These are phyloP conservation scores for Penicillium hesseltinei DNA, from an alignment of 2,329 filamentous ascomycete species.

Conservation along the genomic window DNA sequence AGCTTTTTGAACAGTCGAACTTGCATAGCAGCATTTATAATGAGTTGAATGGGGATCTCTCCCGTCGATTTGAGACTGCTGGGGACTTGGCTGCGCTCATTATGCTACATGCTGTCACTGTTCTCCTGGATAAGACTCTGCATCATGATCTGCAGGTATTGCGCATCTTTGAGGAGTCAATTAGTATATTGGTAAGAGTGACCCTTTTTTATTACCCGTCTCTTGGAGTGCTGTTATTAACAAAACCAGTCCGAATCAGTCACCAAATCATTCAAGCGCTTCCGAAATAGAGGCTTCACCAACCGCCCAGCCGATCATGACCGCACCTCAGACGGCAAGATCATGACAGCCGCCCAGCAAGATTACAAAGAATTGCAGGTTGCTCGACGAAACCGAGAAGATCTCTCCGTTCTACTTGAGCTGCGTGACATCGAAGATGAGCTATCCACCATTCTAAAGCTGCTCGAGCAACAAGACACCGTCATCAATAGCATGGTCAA, in stretches of 20 bases:
- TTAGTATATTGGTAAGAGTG: constrained; percentile 56
- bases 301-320: constrained; percentile 39
- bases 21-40: constrained; percentile 64
- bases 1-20: constrained; percentile 52
- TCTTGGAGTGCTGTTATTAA: neutral
- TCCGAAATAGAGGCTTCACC: constrained; percentile 58
- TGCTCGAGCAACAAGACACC: constrained; percentile 58
- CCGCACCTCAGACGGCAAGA: constrained; percentile 28
- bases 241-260: constrained; percentile 57
- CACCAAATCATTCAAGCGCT: constrained; percentile 61
- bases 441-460: constrained; percentile 54
- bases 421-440: constrained; percentile 65
- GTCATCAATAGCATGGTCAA: constrained; percentile 46
- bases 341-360: constrained; percentile 33
- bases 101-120: constrained; percentile 60
- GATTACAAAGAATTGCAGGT: constrained; percentile 48
- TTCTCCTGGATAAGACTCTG: constrained; percentile 59
- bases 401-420: constrained; percentile 62
- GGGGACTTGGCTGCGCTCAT: constrained; percentile 63
- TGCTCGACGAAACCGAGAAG: constrained; percentile 60
- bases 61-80: constrained; percentile 60
- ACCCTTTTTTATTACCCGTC: neutral
- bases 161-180: constrained; percentile 65
- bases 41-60: constrained; percentile 64
- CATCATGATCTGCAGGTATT: constrained; percentile 64